Percentiles rank a stretch among this genome's conserved stretches.
These are phyloP conservation scores for Aspergillus terreus DNA, from an alignment of 2,329 filamentous ascomycete genomes.

Conservation along the genomic window DNA sequence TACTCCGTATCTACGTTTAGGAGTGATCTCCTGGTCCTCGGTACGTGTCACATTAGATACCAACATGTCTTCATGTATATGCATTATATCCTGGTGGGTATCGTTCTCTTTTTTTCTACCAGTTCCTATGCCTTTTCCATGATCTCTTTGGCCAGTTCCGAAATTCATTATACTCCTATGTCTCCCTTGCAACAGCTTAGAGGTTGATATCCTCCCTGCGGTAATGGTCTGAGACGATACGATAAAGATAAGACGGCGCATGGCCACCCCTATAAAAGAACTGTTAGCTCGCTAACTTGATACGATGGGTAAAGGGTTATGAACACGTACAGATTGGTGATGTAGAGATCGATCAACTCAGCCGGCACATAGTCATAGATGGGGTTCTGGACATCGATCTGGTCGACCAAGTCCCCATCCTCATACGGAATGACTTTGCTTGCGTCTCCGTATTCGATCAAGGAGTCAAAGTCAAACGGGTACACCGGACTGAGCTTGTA, in stretches of 20 bases:
- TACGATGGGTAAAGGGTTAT: not conserved
- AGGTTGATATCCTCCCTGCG: slow-evolving; percentile 58
- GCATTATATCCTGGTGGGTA: slow-evolving; percentile 5
- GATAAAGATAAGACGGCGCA: slow-evolving; percentile 62
- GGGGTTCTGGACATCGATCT: slow-evolving; percentile 73
- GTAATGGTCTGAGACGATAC: slow-evolving; percentile 65
- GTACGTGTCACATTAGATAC: no score
- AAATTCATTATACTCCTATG: slow-evolving; percentile 3
- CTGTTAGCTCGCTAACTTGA: slow-evolving; percentile 8
- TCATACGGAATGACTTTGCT: slow-evolving; percentile 72
- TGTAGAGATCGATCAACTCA: slow-evolving; percentile 59
- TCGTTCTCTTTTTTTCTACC: slow-evolving; percentile 6
- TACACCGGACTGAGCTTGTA: slow-evolving; percentile 93
- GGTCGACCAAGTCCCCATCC: slow-evolving; percentile 73
- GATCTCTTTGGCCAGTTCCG: not conserved
- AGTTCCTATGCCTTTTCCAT: not conserved
- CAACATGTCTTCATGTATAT: not conserved
- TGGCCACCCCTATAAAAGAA: slow-evolving; percentile 51
- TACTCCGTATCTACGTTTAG: no score
- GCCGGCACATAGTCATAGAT: slow-evolving; percentile 78
- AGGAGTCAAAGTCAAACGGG: slow-evolving; percentile 73
- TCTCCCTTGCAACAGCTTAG: slow-evolving; percentile 15
- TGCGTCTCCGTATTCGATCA: slow-evolving; percentile 84
- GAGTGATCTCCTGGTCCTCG: no score
- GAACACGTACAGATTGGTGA: slow-evolving; percentile 71